These are phyloP conservation scores for Arachis stenosperma DNA, from an alignment of 306 rosid species.

Conservation along the genomic window DNA sequence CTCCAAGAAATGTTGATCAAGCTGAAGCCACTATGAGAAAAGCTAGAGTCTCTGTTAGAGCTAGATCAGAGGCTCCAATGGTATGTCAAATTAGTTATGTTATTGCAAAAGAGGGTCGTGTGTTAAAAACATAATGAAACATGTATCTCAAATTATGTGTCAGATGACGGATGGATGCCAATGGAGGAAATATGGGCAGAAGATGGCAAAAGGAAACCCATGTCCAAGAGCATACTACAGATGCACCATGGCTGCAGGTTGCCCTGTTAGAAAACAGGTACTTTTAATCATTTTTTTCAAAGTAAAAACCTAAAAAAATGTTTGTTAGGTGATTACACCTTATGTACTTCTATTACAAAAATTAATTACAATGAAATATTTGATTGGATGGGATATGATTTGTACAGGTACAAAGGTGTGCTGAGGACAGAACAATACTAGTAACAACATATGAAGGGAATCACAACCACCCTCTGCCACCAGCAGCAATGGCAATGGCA, in stretches of 20 bases:
- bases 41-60: constrained; percentile 85
- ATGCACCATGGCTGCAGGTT: constrained; percentile 95
- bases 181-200: constrained; percentile 97
- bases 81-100: constrained; percentile 38
- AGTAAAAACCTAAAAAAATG: too few species aligned
- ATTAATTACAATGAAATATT: too few species aligned
- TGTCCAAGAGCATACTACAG: constrained; percentile 97
- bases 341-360: too few species aligned
- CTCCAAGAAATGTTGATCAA: constrained; percentile 57
- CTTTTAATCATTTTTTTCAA: too few species aligned
- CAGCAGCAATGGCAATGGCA: constrained; percentile 90
- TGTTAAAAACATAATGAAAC: too few species aligned
- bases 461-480: constrained; percentile 91
- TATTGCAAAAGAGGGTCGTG: too few species aligned
- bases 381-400: neutral
- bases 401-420: constrained; percentile 88
- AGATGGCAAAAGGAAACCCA: constrained; percentile 96
- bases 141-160: too few species aligned
- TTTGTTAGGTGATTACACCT: too few species aligned
- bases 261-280: constrained; percentile 95
- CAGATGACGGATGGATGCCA: constrained; percentile 92
- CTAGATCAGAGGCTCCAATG: constrained; percentile 82
- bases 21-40: constrained; percentile 93
- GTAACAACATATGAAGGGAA: constrained; percentile 92
- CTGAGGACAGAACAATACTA: constrained; percentile 71